These are phyloP conservation scores for Cladosporium sp. DNA, from an alignment of 2,329 filamentous ascomycete species.

Conservation along the genomic window DNA sequence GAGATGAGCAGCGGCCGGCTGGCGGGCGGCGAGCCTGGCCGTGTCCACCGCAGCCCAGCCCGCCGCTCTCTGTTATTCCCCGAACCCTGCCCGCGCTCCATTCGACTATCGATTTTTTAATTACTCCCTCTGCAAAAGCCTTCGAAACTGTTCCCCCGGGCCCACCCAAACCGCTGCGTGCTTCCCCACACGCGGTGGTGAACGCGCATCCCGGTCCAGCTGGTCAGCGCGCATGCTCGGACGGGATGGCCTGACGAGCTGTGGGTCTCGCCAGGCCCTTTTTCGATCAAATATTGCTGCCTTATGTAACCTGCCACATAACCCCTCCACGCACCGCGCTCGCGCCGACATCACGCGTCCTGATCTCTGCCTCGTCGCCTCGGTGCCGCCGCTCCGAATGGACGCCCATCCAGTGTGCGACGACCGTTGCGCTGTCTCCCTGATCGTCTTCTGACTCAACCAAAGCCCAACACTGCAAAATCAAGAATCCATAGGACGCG, in stretches of 20 bases:
- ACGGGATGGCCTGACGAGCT: constrained; percentile 1
- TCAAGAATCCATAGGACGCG: too few species aligned
- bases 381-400: too few species aligned
- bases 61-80: not conserved
- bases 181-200: not conserved
- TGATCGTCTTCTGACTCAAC: too few species aligned
- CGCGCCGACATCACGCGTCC: constrained; percentile 1
- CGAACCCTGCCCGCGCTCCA: not conserved
- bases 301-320: constrained; percentile 6
- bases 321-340: constrained; percentile 3
- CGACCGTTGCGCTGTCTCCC: too few species aligned
- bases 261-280: not conserved
- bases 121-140: not conserved
- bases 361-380: too few species aligned
- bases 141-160: not conserved
- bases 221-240: not conserved
- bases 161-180: not conserved
- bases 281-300: not conserved
- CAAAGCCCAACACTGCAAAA: too few species aligned
- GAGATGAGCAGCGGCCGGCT: constrained; percentile 5
- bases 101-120: not conserved
- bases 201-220: not conserved
- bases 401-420: too few species aligned
- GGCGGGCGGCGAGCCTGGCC: not conserved
- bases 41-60: not conserved